Percentiles rank a stretch among this genome's conserved stretches.
phyloP scores from a whole-genome alignment of 139 green algal species.

The Chlamydomonas eustigma region DNA sequence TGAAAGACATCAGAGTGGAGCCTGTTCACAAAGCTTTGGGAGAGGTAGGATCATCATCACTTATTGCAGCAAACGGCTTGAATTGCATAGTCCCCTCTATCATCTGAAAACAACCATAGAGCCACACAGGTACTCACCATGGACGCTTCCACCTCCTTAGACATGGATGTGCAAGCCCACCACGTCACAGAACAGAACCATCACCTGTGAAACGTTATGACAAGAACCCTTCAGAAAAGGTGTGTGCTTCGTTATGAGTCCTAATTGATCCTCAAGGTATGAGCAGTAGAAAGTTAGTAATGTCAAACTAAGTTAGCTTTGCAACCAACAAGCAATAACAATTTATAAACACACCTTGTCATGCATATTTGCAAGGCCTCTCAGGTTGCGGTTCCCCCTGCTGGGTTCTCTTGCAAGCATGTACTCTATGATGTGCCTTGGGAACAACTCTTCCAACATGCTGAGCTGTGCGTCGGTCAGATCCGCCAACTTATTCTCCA shows the following conservation, averaged over 20 bases:
- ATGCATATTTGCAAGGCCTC: slow-evolving; percentile 41
- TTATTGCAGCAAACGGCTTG: too few relatives aligned
- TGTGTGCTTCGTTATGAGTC: too few relatives aligned
- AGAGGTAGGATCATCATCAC: too few relatives aligned
- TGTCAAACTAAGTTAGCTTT: too few relatives aligned
- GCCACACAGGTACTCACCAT: not conserved
- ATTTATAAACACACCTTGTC: slow-evolving; percentile 28
- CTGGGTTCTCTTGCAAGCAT: slow-evolving; percentile 31
- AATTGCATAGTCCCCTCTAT: too few relatives aligned
- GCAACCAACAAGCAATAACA: too few relatives aligned
- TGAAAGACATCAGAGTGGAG: too few relatives aligned
- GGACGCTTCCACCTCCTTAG: slow-evolving; percentile 34
- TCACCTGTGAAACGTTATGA: slow-evolving; percentile 13
- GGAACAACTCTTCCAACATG: slow-evolving; percentile 50
- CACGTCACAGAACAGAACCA: slow-evolving; percentile 44
- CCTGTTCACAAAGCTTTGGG: too few relatives aligned
- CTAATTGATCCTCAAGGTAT: too few relatives aligned
- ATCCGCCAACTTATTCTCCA: slow-evolving; percentile 46
- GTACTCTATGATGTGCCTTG: slow-evolving; percentile 51
- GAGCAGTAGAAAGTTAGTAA: too few relatives aligned
- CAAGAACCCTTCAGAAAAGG: too few relatives aligned
- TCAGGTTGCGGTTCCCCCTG: slow-evolving; percentile 28
- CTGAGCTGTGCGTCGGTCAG: slow-evolving; percentile 46
- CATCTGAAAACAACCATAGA: too few relatives aligned
- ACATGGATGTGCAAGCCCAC: slow-evolving; percentile 45